Evolutionary conservation across 768 basidiomycete species (phyloP), one percentile per base, ranked within the genome.

Genomic region (Austroboletus eburneus): DNA sequence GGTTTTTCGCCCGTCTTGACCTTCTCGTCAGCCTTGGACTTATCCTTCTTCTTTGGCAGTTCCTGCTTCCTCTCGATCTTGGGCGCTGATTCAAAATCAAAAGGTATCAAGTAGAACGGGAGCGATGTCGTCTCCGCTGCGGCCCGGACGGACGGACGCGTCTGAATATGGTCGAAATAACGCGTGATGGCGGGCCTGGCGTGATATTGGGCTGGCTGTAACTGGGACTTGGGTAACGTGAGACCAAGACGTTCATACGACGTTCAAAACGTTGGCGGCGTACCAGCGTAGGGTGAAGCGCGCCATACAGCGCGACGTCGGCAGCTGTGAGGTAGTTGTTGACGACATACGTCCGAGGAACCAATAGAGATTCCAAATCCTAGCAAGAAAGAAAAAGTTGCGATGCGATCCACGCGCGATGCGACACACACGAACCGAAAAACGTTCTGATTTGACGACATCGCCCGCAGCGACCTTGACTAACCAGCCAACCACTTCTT

Each of bases 81-180:
- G 7, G 95, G 91, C 17, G 92, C 83, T 49, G 80, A 75, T 20
- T 81, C 78, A 21, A 94, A 67, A 61, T 95, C 85, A 54, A 98
- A 81, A 1, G 68, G 40, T 13, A 96, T 73, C 5, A 73, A 49
- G 13, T 74, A 66, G 57, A 84, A 85, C 4, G 77, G 72, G 24
- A 79, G 73, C 2, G 75, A 67, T 23, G 78, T 69, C 1, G 73
- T 60, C 36, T 72, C 71, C 6, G 82, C 79, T 3, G 80, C 76
- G 37, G 73, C 70, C 21, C 79, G 74, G 33, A 96, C 81, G 14
- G 76, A 65, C 6, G 83, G 73, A 18, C 73, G 73, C 38, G 80
- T 76, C 70, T 98, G 95, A 48, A 99, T 78, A 68, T 97, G 91
- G 68, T 94, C 87, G 63, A 98, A 95, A 75, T 95, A 97, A 37